Evolutionary conservation across 805 yeast species (phyloP), one percentile per base, ranked within the genome.

Genomic region (Pichia nakasei): DNA sequence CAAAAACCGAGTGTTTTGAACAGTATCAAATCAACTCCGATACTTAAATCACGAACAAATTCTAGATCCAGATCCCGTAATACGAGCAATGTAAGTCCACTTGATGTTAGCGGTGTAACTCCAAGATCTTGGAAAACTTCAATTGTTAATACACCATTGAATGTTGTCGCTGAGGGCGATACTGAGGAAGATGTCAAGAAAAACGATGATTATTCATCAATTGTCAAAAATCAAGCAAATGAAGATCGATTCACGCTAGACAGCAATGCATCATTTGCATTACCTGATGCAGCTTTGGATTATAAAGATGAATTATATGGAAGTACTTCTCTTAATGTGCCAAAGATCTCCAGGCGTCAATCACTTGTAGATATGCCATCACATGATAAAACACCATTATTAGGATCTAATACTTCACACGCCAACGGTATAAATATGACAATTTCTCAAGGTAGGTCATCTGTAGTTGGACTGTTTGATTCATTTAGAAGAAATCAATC

Each of bases 391-490:
- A 42, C 48, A 5, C 46, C 42, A 19, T 15, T 43, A 20, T 21
- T 35, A 21, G 19, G 29, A 32, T 22, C 42, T 5, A 17, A 9
- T n/a, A 5, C 24, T 18, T 21, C 15, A 12, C 15, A 22, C 24
- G 19, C 20, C 3, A 33, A 6, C 15, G 15, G 7, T 13, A 13
- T 12, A 12, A 29, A 29, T 17, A 9, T 15, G 2, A 13, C 32
- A 4, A 9, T 17, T 9, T 15, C 32, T 5, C 11, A 32, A 11
- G 47, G 59, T 22, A 50, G 56, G 13, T 53, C 63, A 1, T 52
- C 65, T 9, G 52, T 58, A 12, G 47, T 52, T 6, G 55, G 50
- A 21, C 32, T 46, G 12, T 38, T 43, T 32, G 49, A 42, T 35
- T 35, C 37, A 4, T 32, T 45, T 11, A 41, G 32, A 29, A 48